phyloP scores from a whole-genome alignment of 805 yeast genomes.

The Ogataea wickerhamii region DNA sequence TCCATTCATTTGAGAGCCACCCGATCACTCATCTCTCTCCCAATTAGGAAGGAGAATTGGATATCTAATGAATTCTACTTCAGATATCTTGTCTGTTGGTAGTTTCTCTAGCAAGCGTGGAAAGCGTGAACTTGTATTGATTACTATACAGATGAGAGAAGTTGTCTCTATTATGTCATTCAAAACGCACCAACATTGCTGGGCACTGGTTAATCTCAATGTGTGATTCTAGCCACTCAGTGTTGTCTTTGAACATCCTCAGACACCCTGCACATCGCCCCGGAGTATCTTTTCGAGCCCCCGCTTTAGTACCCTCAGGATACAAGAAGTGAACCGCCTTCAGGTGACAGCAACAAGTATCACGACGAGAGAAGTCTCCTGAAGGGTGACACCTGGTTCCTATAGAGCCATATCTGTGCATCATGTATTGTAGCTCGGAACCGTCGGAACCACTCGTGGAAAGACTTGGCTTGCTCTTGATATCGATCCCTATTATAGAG shows the following conservation, averaged over 20 bases:
- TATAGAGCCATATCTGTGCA: not conserved
- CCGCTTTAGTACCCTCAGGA: constrained; percentile 51
- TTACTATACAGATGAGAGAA: no score
- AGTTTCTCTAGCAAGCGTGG: no score
- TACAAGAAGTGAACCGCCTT: constrained; percentile 55
- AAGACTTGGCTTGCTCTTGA: constrained; percentile 9
- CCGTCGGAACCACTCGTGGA: constrained; percentile 9
- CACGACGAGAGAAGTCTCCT: constrained; percentile 58
- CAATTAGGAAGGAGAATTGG: no score
- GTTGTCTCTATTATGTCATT: no score
- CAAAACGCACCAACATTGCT: constrained; percentile 18
- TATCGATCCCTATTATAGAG: constrained; percentile 14
- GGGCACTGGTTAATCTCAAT: constrained; percentile 48
- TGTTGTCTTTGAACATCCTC: constrained; percentile 43
- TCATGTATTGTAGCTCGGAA: not conserved
- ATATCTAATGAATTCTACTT: no score
- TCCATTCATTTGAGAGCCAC: no score
- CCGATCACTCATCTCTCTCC: no score
- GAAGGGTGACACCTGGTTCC: constrained; percentile 49
- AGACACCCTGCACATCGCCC: constrained; percentile 58
- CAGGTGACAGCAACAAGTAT: constrained; percentile 55
- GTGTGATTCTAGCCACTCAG: constrained; percentile 50
- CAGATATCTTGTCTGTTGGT: no score
- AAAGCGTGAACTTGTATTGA: no score
- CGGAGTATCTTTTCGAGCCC: constrained; percentile 38